These are phyloP conservation scores for Pulicaria dysenterica DNA, from an alignment of 129 eudicot genomes.

Conservation along the genomic window DNA sequence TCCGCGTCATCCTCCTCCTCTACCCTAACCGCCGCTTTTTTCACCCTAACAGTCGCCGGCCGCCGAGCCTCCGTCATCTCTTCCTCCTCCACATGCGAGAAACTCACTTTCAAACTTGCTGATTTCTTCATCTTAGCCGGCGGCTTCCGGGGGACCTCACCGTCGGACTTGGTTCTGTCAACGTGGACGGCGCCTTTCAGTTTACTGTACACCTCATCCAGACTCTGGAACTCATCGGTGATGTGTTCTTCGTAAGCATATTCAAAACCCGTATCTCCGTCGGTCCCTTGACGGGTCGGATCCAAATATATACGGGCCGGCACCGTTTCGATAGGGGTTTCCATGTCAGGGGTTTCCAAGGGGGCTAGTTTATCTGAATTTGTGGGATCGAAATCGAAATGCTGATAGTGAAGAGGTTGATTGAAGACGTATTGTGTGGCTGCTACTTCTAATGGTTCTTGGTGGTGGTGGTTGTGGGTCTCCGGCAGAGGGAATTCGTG, in stretches of 20 bases:
- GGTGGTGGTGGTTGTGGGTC: constrained; percentile 20
- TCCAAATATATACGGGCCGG: neutral
- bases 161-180: constrained; percentile 67
- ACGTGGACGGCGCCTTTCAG: constrained; percentile 32
- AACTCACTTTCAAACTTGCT: constrained; percentile 68
- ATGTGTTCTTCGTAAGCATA: constrained; percentile 27
- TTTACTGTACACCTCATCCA: constrained; percentile 77
- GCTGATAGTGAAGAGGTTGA: constrained; percentile 35
- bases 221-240: constrained; percentile 32
- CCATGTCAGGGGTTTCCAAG: no score
- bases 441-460: constrained; percentile 31
- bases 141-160: constrained; percentile 45
- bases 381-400: constrained; percentile 32
- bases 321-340: neutral
- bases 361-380: constrained; percentile 1
- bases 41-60: constrained; percentile 70
- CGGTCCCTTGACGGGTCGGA: neutral
- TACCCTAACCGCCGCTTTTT: constrained; percentile 23
- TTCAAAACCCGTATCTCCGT: constrained; percentile 22
- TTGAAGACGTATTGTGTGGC: constrained; percentile 47
- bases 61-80: constrained; percentile 60
- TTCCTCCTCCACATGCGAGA: constrained; percentile 51
- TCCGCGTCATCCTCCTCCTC: constrained; percentile 51
- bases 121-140: constrained; percentile 76
- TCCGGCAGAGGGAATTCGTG: constrained; percentile 26